A percentile compares a stretch with the other conserved stretches of the same genome.
Evolutionary conservation across 106 monocot genomes (phyloP).

Genomic region (Cymbidium sinense): DNA sequence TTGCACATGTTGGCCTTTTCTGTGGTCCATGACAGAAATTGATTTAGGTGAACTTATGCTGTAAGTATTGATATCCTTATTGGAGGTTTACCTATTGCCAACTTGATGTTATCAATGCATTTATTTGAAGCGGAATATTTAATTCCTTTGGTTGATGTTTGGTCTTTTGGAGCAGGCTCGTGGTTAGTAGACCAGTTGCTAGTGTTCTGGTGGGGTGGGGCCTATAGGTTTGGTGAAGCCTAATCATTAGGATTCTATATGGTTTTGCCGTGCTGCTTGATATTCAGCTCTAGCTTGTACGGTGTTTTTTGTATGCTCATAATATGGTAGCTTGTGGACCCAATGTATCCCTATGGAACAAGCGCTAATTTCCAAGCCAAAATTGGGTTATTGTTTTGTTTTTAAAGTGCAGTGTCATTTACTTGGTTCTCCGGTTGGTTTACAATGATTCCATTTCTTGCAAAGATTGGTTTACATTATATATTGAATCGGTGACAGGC

Average conservation of each 20-base stretch:
- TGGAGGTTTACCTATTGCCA: background rate
- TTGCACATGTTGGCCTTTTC: background rate
- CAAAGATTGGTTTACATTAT: background rate
- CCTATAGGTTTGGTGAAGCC: background rate
- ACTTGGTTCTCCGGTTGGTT: background rate
- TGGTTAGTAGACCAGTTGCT: background rate
- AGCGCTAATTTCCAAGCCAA: background rate
- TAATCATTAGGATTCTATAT: background rate
- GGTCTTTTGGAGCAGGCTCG: background rate
- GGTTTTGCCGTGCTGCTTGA: background rate
- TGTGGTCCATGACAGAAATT: background rate
- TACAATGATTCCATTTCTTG: background rate
- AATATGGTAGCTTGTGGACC: background rate
- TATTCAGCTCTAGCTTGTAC: background rate
- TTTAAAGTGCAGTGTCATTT: background rate
- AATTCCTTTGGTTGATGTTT: background rate
- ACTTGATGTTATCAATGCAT: too few relatives aligned
- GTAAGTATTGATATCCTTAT: background rate
- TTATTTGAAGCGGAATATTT: too few relatives aligned
- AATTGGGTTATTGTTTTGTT: background rate
- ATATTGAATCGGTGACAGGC: background rate
- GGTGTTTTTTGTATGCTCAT: background rate
- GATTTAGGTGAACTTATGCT: slow-evolving; percentile 1
- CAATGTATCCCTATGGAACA: background rate
- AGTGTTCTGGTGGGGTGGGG: background rate